Percentiles rank a stretch among this genome's conserved stretches.
Evolutionary conservation across 345 rosid genomes (phyloP).

Genomic region (Brassica rapa): DNA sequence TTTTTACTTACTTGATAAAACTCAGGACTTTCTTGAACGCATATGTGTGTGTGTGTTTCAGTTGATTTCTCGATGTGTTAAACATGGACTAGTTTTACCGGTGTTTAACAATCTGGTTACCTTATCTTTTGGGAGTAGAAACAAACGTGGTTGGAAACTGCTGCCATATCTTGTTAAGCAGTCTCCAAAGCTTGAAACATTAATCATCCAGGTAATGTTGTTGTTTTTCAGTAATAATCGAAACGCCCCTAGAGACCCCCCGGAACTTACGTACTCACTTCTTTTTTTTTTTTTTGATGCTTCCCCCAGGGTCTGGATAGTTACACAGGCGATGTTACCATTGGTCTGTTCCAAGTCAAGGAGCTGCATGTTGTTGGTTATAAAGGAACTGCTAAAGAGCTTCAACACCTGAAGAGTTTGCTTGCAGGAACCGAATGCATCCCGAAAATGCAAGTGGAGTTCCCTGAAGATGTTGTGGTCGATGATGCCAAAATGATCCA

Average conservation of each 20-base stretch:
- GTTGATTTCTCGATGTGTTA: not conserved
- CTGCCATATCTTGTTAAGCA: not conserved
- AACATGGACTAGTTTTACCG: not conserved
- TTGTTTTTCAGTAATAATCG: too few species aligned
- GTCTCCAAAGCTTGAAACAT: constrained; percentile 21
- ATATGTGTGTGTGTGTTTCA: constrained; percentile 6
- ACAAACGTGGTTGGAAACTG: not conserved
- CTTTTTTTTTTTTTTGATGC: not conserved
- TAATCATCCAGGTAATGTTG: constrained; percentile 3
- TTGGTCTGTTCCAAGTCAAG: constrained; percentile 1
- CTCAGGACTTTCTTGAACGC: not conserved
- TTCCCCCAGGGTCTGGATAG: not conserved
- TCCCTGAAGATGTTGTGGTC: not conserved
- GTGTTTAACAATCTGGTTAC: constrained; percentile 18
- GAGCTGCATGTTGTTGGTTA: constrained; percentile 5
- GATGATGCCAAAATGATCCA: not conserved
- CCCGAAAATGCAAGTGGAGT: not conserved
- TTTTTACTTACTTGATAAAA: not conserved
- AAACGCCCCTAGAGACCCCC: too few species aligned
- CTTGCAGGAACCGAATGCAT: not conserved
- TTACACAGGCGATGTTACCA: not conserved
- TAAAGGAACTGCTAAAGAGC: not conserved
- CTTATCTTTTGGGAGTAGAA: not conserved
- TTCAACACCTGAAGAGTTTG: not conserved
- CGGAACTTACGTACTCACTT: too few species aligned